Evolutionary conservation across 2,329 filamentous ascomycete genomes (phyloP), one percentile per base, ranked within the genome.

Genomic region (Akanthomyces dipterigenus): DNA sequence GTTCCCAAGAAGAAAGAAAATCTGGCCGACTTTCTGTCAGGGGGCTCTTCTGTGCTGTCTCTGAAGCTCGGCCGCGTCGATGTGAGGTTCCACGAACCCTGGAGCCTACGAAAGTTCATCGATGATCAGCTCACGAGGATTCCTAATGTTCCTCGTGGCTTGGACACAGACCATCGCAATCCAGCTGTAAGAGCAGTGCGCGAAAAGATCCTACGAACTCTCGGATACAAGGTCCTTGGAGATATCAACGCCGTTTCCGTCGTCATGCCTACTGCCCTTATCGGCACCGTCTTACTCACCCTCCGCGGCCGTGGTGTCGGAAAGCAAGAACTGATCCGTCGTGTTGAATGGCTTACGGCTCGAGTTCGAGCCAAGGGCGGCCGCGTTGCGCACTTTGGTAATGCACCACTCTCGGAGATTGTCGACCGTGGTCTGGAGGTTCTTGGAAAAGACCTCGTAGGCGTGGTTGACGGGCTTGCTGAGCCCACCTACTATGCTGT

Each of bases 241-340:
- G 91, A 99, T 69, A 99, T 99, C 76, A 99, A 99, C 71, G 86
- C 88, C 38, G 93, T 96, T 2, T 96, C 93, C 0, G 95, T 99
- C 0, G 91, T 99, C 53, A 99, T 99, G 95, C 95, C 95, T 0
- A 98, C 95, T 0, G 93, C 95, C 0, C 81, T 99, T 48, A 96
- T 99, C 28, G 95, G 95, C 6, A 99, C 95, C 0, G 90, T 98
- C 0, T 80, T 99, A 0, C 80, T 99, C 16, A 99, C 95, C 0
- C 82, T 99, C 4, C 85, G 95, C 69, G 95, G 95, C 0, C 88
- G 95, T 54, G 95, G 95, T 22, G 93, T 98, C 1, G 93, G 95
- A 26, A 92, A 92, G 70, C 78, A 85, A 0, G 95, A 99, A 72
- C 78, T 99, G 22, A 85, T 92, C 40, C 86, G 93, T 18, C 84